Base-by-base conservation (phyloP, 2,329 filamentous ascomycete species). In the Colletotrichum sp. region DNA sequence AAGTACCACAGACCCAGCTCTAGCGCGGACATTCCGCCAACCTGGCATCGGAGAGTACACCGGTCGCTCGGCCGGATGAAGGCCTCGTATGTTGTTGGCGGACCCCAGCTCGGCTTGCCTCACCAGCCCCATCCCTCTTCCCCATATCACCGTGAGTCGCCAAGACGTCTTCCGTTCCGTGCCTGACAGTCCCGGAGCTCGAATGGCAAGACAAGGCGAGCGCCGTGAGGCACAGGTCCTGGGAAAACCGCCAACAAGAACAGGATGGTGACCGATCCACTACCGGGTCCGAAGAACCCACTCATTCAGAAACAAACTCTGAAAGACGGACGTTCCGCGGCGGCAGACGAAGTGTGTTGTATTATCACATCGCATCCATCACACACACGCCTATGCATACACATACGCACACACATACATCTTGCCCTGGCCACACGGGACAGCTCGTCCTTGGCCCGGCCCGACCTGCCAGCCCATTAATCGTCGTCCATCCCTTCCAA, bases 281-380 rank as follows among this genome's bases (percentile, higher is more conserved):
- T 36, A 22, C 36, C 65, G 29, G 67, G 70, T 36, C 73, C 73
- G 73, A 36, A 76, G 61, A 73, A 61, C 57, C 73, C 69, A 55
- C 57, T 69, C 66, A 39, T 65, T 76, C 74, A 74, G 74, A 76
- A 69, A 76, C 70, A 69, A 74, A 76, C 71, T 69, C 49, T 69
- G 74, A 76, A 49, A 69, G 63, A 71, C 63, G 52, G 72, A 52
- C 30, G 36, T 16, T 72, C 69, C 52, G 62, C 52, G n/a, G n/a
- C 39, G 71, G n/a, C 44, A 22, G 44, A 65, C 36, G 59, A 61
- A 27, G 22, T 16, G 57, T 34, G 39, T n/a, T 25, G 22, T 22
- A 13, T 44, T 66, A 49, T 32, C 55, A 36, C 36, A 67, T 67
- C 29, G 30, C 52, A 29, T 61, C 16, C 25, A 30, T 39, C 34